These are phyloP conservation scores for Fraxinus velutina DNA, from an alignment of 305 asterid species.

Conservation along the genomic window DNA sequence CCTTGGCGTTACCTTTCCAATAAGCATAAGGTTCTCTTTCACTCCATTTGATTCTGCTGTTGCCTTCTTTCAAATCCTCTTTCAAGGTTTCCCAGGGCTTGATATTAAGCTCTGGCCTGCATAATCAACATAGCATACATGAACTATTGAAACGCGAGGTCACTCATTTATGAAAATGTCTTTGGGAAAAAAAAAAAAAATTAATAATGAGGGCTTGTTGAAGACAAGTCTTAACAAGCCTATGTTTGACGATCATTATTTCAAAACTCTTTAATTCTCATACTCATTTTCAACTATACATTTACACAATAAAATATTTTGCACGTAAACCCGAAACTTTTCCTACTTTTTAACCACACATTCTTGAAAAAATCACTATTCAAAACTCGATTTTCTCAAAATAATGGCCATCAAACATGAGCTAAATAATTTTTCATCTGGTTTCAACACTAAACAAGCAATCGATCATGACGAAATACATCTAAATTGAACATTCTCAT, in stretches of 20 bases:
- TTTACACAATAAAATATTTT: too few relatives aligned
- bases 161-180: neutral
- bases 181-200: too few relatives aligned
- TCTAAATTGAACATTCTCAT: neutral
- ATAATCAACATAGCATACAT: constrained; percentile 14
- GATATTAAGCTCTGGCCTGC: constrained; percentile 78
- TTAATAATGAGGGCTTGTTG: neutral
- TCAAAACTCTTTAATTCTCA: too few relatives aligned
- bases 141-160: neutral
- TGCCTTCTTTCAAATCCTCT: constrained; percentile 53
- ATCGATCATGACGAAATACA: neutral
- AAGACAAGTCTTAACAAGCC: too few relatives aligned
- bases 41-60: constrained; percentile 49
- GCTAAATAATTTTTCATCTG: neutral
- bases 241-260: too few relatives aligned
- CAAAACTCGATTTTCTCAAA: too few relatives aligned
- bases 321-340: too few relatives aligned
- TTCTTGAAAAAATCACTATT: too few relatives aligned
- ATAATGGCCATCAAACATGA: too few relatives aligned
- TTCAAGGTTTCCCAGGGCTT: constrained; percentile 72
- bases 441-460: neutral
- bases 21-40: constrained; percentile 76
- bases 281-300: too few relatives aligned
- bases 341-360: too few relatives aligned
- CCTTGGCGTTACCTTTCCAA: constrained; percentile 65